Evolutionary conservation across 148 eudicot species (phyloP).

Genomic region (Rhododendron ovatum): DNA sequence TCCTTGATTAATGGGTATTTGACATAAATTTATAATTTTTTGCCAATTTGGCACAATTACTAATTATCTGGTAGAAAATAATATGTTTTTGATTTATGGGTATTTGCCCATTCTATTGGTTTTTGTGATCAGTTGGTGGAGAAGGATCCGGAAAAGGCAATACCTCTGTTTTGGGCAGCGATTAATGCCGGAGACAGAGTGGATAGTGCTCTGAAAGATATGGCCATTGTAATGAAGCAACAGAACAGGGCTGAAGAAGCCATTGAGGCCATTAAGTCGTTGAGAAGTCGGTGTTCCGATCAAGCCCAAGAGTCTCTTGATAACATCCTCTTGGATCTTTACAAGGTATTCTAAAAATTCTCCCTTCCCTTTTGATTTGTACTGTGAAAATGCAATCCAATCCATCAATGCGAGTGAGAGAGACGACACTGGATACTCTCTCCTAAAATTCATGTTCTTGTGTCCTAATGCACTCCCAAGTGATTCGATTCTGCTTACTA

Average conservation of each 20-base stretch:
- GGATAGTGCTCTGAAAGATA: constrained; percentile 93
- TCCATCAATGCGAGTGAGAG: no score
- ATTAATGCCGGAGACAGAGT: constrained; percentile 97
- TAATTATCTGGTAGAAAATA: neutral
- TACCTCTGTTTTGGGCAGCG: constrained; percentile 96
- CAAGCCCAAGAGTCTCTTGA: constrained; percentile 98
- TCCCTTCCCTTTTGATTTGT: neutral
- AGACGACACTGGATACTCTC: no score
- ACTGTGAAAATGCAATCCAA: neutral
- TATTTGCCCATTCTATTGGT: neutral
- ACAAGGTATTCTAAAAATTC: constrained; percentile 47
- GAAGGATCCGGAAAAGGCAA: constrained; percentile 96
- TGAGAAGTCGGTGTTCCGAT: constrained; percentile 77
- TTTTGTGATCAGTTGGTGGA: constrained; percentile 65
- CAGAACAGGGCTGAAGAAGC: constrained; percentile 94
- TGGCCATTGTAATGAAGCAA: constrained; percentile 99
- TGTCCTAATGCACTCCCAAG: no score
- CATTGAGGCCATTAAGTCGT: constrained; percentile 84
- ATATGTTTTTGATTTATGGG: neutral
- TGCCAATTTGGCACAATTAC: neutral
- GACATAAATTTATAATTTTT: neutral
- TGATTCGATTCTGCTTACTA: no score
- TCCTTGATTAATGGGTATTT: constrained; percentile 3
- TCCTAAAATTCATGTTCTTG: no score
- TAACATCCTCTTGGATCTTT: constrained; percentile 87